Evolutionary conservation across 73 alveolate genomes (phyloP), one percentile per base, ranked within the genome.

Genomic region (Paramecium sexaurelia): DNA sequence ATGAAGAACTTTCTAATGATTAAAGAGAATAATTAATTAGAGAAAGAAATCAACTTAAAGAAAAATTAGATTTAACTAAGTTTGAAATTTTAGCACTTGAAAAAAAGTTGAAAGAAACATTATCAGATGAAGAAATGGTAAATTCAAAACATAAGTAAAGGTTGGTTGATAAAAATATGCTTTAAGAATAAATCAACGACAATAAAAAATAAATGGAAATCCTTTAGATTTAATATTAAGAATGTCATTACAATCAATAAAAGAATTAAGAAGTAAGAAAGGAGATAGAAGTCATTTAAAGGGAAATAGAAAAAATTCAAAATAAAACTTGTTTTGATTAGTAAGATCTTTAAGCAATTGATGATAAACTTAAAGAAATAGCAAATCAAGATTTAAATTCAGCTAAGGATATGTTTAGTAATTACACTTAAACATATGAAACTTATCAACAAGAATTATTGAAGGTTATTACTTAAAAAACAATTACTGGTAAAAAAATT

Each of bases 1-100:
- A 41, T 33, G 90, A 68, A 20, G 94, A 88, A 41, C 55, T 88
- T 29, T 27, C 73, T 69, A 69, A 83, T 20, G 78, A 88, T 6
- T 37, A 69, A 43, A 39, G 69, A 27, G 94, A 61, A 26, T 29
- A 56, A 88, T 88, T 61, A 37, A 36, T 68, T 20, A 26, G n/a
- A 13, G 94, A 88, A 17, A 68, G 73, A 56, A 39, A 41, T 4
- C 7, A n/a, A 29, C 37, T 36, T 17, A 68, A 69, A 69, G 69
- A 39, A 2, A 39, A 29, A 26, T 41, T 88, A 10, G 94, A 88
- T 24, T 24, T 11, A 19, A 69, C 55, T 41, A 88, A 66, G 45
- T 19, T 19, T 37, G 40, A 78, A 45, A 39, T 78, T 9, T 78
- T 41, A 22, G 55, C 45, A 78, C 26, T 17, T 19, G 90, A 78